Conservation (phyloP, 805 yeast species). For the Hemisphaericaspora nanyangensis region DNA sequence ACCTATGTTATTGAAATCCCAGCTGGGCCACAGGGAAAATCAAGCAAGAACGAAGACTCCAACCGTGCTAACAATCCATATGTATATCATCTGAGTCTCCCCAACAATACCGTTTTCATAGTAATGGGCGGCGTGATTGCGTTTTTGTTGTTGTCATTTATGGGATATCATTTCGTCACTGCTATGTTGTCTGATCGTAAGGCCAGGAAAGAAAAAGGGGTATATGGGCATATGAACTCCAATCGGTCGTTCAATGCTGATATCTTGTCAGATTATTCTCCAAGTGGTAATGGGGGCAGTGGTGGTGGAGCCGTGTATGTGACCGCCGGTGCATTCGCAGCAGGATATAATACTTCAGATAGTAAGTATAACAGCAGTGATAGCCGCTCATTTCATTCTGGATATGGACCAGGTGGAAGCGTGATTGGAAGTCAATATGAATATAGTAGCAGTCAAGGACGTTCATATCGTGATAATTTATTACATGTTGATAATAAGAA, state of each 20-base stretch:
- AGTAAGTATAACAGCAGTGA: constrained; percentile 8
- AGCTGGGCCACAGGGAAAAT: not conserved
- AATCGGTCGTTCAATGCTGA: not conserved
- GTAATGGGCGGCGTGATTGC: constrained; percentile 35
- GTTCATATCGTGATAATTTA: constrained; percentile 22
- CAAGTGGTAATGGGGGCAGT: not conserved
- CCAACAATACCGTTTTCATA: constrained; percentile 41
- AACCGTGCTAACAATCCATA: constrained; percentile 24
- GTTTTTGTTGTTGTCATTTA: constrained; percentile 13
- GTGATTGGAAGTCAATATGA: not conserved
- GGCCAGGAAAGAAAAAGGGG: constrained; percentile 32
- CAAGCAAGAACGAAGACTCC: not conserved
- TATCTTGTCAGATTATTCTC: not conserved
- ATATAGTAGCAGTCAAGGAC: constrained; percentile 13
- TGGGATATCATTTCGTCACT: constrained; percentile 18
- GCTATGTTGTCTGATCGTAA: constrained; percentile 19
- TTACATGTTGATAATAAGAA: constrained; percentile 9
- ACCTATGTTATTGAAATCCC: constrained; percentile 11
- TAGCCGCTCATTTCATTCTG: not conserved
- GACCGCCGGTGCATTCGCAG: too few relatives aligned
- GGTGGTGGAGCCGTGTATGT: too few relatives aligned
- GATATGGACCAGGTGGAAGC: too few relatives aligned
- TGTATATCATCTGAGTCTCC: constrained; percentile 19
- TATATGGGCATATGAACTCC: constrained; percentile 13
- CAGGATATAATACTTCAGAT: constrained; percentile 4